A percentile compares a stretch with the other conserved stretches of the same genome.
Evolutionary conservation across 2,329 filamentous ascomycete species (phyloP).

Genomic region (Pseudomassariella vexata): DNA sequence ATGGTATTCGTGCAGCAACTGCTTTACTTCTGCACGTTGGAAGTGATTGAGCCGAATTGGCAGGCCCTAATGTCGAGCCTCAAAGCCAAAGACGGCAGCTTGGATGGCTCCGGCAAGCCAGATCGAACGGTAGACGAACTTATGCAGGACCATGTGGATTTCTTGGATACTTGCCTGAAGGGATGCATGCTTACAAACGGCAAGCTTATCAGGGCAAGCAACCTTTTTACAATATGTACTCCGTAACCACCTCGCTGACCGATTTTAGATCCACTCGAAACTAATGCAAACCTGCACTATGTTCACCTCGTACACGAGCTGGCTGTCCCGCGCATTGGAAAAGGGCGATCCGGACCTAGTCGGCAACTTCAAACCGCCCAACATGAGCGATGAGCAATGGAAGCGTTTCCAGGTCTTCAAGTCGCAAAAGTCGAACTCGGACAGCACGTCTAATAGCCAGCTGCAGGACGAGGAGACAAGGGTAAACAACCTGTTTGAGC

Average conservation of each 20-base stretch:
- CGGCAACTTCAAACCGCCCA: slow-evolving; percentile 47
- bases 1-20: slow-evolving; percentile 95
- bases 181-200: slow-evolving; percentile 99
- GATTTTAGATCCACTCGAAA: slow-evolving; percentile 82
- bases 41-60: slow-evolving; percentile 99
- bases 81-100: slow-evolving; percentile 50
- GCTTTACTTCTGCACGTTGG: slow-evolving; percentile 92
- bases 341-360: slow-evolving; percentile 76
- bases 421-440: slow-evolving; percentile 28
- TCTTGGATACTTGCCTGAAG: slow-evolving; percentile 94
- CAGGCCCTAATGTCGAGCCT: slow-evolving; percentile 85
- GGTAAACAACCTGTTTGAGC: slow-evolving; percentile 76
- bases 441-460: slow-evolving; percentile 28
- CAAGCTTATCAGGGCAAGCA: slow-evolving; percentile 76
- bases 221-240: background rate
- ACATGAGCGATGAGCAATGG: slow-evolving; percentile 59
- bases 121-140: slow-evolving; percentile 84
- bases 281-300: slow-evolving; percentile 93
- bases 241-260: slow-evolving; percentile 13
- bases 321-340: slow-evolving; percentile 77
- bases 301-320: slow-evolving; percentile 86
- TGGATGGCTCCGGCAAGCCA: slow-evolving; percentile 32
- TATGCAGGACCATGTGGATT: slow-evolving; percentile 99
- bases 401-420: slow-evolving; percentile 46
- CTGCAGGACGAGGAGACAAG: slow-evolving; percentile 36